Evolutionary conservation across 805 yeast species (phyloP), one percentile per base, ranked within the genome.

Genomic region (Metschnikowia hibisci): DNA sequence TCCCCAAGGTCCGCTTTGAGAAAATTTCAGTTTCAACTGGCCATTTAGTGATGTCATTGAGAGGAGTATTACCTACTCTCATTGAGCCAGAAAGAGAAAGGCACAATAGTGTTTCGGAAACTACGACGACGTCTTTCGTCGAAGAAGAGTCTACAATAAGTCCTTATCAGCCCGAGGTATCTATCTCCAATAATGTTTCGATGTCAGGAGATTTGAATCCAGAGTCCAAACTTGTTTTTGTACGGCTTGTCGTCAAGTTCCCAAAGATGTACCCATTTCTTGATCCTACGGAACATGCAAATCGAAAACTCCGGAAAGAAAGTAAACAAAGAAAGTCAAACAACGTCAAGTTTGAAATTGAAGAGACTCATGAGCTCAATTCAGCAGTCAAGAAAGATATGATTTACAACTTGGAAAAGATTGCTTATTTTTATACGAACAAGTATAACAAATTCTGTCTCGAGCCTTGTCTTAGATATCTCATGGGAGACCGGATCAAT

Each of bases 11-110:
- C 3, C 68, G 82, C 2, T 89, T 93, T 60, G 98, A 91, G 57
- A 81, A 81, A 52, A 89, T 93, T 5, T 82, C 93, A 2, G 95
- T 91, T 0, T 80, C 95, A 0, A 84, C 95, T 0, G 96, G 98
- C 32, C 80, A 74, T 25, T 67, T 90, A 43, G 79, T 81, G 3
- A 62, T 93, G 10, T 81, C 95, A n/a, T 62, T 93, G 41, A 77
- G 81, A 50, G 97, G 97, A 0, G 71, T 73, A 0, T 39, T 58
- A 4, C 70, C 66, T 10, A 20, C 40, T 15, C 27, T 18, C 16
- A 18, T 14, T 18, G 31, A 40, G 8, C 32, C 45, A 3, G 41
- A 34, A 13, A 39, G 32, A 18, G 39, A 14, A 16, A 31, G 39
- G n/a, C 32, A 22, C 6, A 40, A 32, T 9, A 42, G 39, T 26